Conservation (phyloP, 805 yeast species). For the Zygoascus biomembranicola region DNA sequence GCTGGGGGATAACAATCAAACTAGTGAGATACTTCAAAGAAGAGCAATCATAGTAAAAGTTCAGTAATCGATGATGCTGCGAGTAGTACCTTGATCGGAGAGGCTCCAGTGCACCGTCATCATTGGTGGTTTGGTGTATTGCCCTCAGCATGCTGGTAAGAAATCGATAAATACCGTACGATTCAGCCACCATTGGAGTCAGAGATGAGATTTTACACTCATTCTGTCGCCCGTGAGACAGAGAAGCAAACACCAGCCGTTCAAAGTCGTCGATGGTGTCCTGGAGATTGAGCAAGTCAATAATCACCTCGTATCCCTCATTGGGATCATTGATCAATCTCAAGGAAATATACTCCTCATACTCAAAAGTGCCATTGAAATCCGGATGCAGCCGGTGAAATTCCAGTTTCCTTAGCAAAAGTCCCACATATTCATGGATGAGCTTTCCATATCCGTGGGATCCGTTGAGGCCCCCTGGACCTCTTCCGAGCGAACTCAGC, state of each 20-base stretch:
- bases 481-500: constrained; percentile 62
- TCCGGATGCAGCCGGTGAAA: constrained; percentile 83
- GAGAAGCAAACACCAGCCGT: constrained; percentile 62
- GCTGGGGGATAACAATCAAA: constrained; percentile 69
- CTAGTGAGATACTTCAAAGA: constrained; percentile 73
- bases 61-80: constrained; percentile 63
- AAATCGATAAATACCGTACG: constrained; percentile 88
- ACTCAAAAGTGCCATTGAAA: constrained; percentile 92
- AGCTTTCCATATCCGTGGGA: constrained; percentile 58
- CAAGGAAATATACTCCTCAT: constrained; percentile 86
- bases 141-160: constrained; percentile 87
- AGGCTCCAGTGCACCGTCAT: constrained; percentile 69
- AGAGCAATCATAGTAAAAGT: constrained; percentile 85
- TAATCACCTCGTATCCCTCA: constrained; percentile 85
- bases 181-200: constrained; percentile 84
- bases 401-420: constrained; percentile 60
- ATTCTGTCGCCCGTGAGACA: constrained; percentile 46
- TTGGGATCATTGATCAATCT: constrained; percentile 87
- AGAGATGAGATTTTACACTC: constrained; percentile 81
- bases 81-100: constrained; percentile 60
- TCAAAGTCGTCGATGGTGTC: constrained; percentile 76
- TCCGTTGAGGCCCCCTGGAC: constrained; percentile 20
- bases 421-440: constrained; percentile 67
- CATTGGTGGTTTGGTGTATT: constrained; percentile 62
- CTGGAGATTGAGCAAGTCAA: constrained; percentile 79